Percentiles rank a stretch among this genome's conserved stretches.
These are phyloP conservation scores for Colletotrichum navitas DNA, from an alignment of 2,329 filamentous ascomycete genomes.

Conservation along the genomic window DNA sequence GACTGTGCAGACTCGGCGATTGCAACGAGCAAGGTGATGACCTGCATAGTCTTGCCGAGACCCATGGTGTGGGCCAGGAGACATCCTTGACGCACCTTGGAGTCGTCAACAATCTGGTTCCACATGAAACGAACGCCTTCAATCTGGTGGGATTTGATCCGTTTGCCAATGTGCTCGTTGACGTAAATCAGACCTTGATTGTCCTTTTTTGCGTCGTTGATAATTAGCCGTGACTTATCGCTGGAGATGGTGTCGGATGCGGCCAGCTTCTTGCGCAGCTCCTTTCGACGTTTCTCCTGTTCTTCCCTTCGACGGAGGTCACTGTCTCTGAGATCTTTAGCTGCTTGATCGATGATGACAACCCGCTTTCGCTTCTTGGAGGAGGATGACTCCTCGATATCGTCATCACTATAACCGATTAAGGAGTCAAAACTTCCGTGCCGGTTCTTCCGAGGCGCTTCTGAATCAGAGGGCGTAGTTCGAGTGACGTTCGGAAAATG, in stretches of 20 bases:
- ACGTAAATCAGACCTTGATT: slow-evolving; percentile 73
- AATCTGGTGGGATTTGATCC: slow-evolving; percentile 85
- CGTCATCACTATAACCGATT: slow-evolving; percentile 31
- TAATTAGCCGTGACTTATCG: slow-evolving; percentile 66
- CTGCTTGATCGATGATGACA: slow-evolving; percentile 62
- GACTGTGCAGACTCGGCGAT: slow-evolving; percentile 76
- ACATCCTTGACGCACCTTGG: slow-evolving; percentile 75
- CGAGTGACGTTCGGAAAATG: slow-evolving; percentile 21
- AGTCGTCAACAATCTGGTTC: slow-evolving; percentile 79
- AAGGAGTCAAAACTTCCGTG: slow-evolving; percentile 10
- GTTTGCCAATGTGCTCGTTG: slow-evolving; percentile 70
- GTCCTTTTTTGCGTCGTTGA: slow-evolving; percentile 75
- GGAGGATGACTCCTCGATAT: slow-evolving; percentile 49
- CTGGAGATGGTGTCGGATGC: slow-evolving; percentile 57
- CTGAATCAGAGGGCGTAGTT: neutral
- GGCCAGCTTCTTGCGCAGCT: slow-evolving; percentile 61
- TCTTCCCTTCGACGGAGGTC: slow-evolving; percentile 66
- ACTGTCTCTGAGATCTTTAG: slow-evolving; percentile 66
- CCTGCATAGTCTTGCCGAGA: slow-evolving; percentile 92
- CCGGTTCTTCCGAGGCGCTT: neutral
- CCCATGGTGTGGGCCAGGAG: slow-evolving; percentile 93
- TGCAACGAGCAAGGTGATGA: slow-evolving; percentile 84
- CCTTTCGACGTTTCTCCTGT: slow-evolving; percentile 65
- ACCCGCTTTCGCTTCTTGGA: slow-evolving; percentile 61
- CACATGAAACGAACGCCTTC: slow-evolving; percentile 89